Base-by-base conservation (phyloP, 2,329 filamentous ascomycete species). In the Penicillium sp. region DNA sequence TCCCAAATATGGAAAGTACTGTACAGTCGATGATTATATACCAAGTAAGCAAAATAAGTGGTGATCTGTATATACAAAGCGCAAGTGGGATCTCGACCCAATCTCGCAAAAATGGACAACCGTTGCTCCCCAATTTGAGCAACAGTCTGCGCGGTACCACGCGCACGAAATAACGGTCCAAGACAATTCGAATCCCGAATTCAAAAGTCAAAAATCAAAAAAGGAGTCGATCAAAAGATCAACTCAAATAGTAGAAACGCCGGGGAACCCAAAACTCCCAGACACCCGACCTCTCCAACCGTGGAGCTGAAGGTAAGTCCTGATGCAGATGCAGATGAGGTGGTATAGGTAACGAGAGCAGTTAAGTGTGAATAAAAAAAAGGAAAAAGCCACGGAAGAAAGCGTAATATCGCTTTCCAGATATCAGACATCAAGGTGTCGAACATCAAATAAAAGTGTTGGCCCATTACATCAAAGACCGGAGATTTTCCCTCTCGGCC, bases 401-500 rank as follows among this genome's bases (percentile, higher is more conserved):
- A 53, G 45, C 38, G 24, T 47, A 35, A 57, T 47, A n/a, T 42
- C 38, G 22, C 24, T 44, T 22, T 38, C 19, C 24, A 47, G 50
- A 56, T 58, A 64, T 54, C 22, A 12, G 37, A 38, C n/a, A 28
- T 54, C 15, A 40, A 22, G 7, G 4, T 38, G 10, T 24, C 33
- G n/a, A 5, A 24, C 15, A 38, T 66, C 70, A 19, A 30, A 12
- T 26, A 15, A 8, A 15, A 19, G 37, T 4, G 17, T 22, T 42
- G 26, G n/a, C 42, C 44, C 40, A 3, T 53, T 35, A 56, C 66
- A 82, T 80, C 50, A 85, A 68, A 51, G 79, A 81, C 73, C 84
- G 84, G 66, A 89, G 82, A 72, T 84, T 85, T 67, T 86, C 82
- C 60, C 85, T 81, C 80, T 92, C 89, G 59, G 84, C 82, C 67